These are phyloP conservation scores for Pachysandra terminalis DNA, from an alignment of 164 flowering plant genomes.

Conservation along the genomic window DNA sequence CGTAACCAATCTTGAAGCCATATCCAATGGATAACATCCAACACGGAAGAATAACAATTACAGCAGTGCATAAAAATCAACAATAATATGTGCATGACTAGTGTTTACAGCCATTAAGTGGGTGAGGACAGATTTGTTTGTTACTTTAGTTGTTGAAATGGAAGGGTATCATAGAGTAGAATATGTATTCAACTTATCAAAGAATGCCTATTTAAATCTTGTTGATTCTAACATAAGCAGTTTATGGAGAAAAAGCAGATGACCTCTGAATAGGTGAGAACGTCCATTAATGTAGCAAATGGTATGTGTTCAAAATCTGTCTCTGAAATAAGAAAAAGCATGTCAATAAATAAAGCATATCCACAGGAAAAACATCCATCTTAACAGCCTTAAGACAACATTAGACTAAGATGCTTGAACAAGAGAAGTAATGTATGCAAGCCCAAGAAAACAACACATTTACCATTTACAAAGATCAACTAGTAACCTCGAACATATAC, in stretches of 20 bases:
- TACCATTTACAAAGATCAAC: too few relatives aligned
- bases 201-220: neutral
- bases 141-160: too few relatives aligned
- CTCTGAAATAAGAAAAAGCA: slow-evolving; percentile 33
- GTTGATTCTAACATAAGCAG: neutral
- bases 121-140: neutral
- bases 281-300: slow-evolving; percentile 50
- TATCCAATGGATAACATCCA: neutral
- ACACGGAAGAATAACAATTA: neutral
- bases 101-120: neutral
- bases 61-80: neutral
- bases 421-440: neutral
- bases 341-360: neutral
- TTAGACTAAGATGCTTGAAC: neutral
- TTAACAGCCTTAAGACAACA: neutral
- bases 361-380: neutral
- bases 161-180: neutral
- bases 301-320: slow-evolving; percentile 31
- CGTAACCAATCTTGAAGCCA: neutral
- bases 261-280: slow-evolving; percentile 56
- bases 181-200: neutral
- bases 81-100: neutral
- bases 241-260: neutral
- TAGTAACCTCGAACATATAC: slow-evolving; percentile 15
- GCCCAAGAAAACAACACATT: neutral